Base-by-base conservation (phyloP, 192 early-diverging fungal species). In the Umbelopsis isabellina region DNA sequence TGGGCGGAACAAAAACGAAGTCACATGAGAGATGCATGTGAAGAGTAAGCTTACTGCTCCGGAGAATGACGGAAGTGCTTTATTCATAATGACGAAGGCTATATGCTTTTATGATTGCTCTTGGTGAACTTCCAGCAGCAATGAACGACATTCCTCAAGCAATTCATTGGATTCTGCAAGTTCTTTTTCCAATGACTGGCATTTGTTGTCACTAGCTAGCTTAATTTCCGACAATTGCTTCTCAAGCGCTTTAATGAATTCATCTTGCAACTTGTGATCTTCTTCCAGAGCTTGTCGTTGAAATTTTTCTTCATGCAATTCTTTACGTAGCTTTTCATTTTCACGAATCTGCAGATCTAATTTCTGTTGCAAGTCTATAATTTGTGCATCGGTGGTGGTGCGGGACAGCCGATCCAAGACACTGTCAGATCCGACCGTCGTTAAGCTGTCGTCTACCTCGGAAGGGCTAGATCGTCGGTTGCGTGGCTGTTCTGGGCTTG, bases 21-120 rank as follows among this genome's bases (percentile, higher is more conserved):
- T 61, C 55, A 61, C 55, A 61, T 61, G 55, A 61, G 37, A 41
- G 55, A 61, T 61, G 55, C 55, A 61, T 61, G 55, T 61, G 55
- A 61, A 61, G 55, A 61, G 27, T 33, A 30, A 30, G 48, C 11
- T 35, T 11, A 37, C 2, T 5, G 15, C 55, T 61, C 55, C 55
- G 55, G 55, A 61, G 55, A 61, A 61, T 61, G 55, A 61, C 55
- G 55, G 55, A 61, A 52, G 51, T 52, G 51, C 22, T 25, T 52
- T 61, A 61, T n/a, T 61, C 55, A 55, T 27, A 25, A 52, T 52
- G 51, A 52, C 30, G 27, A 61, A 35, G 55, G 33, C 37, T 41
- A 41, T 41, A 9, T 41, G 27, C 1, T 41, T 41, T 41, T 41
- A 41, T 41, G 37, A 10, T 41, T 41, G 37, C 18, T 61, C 55